Conservation (phyloP, 352 stramenopile genomes). For the Globisporangium nodosum region DNA sequence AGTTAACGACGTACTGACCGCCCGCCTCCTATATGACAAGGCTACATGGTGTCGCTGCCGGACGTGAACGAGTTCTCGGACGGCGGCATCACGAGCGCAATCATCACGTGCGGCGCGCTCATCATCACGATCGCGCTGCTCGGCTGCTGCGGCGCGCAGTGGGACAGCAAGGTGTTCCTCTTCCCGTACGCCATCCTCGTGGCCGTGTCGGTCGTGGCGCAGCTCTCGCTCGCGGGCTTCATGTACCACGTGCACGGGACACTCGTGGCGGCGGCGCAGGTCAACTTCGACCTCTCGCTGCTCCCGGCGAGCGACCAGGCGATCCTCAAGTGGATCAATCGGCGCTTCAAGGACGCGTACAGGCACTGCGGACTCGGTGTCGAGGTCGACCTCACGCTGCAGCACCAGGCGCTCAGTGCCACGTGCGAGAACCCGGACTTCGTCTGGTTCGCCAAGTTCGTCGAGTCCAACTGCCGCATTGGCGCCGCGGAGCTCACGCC, state of each 20-base stretch:
- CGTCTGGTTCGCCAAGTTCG: conserved; percentile 67
- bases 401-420: conserved; percentile 33
- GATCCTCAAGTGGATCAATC: conserved; percentile 75
- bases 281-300: conserved; percentile 68
- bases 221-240: conserved; percentile 73
- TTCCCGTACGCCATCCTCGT: conserved; percentile 81
- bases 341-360: conserved; percentile 73
- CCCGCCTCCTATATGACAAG: conserved; percentile 14
- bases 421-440: conserved; percentile 55
- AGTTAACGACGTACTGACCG: background rate
- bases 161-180: conserved; percentile 83
- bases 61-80: conserved; percentile 81
- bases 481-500: conserved; percentile 37
- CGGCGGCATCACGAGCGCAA: conserved; percentile 64
- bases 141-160: conserved; percentile 77
- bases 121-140: conserved; percentile 76
- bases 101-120: conserved; percentile 74
- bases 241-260: conserved; percentile 77
- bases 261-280: conserved; percentile 49
- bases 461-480: conserved; percentile 71
- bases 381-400: conserved; percentile 49
- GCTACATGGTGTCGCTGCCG: conserved; percentile 75
- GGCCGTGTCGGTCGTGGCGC: conserved; percentile 67
- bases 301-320: conserved; percentile 46
- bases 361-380: conserved; percentile 59